Evolutionary conservation across 306 rosid genomes (phyloP).

Genomic region (Castanopsis chinensis): DNA sequence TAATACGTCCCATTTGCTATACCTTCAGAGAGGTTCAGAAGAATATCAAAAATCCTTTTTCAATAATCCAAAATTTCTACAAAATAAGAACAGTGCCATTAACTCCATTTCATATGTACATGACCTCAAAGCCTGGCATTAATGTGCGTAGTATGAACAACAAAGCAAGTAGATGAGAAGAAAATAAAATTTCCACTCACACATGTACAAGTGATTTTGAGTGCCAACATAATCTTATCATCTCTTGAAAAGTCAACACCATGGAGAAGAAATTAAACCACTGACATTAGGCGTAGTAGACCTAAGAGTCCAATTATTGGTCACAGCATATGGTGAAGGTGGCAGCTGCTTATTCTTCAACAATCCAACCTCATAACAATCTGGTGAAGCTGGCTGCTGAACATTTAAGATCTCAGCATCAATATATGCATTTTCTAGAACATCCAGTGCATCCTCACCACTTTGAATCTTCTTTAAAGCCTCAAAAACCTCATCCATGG

Average conservation of each 20-base stretch:
- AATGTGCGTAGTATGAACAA: neutral
- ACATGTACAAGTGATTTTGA: neutral
- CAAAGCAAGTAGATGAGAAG: neutral
- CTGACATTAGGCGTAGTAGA: constrained; percentile 40
- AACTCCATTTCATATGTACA: neutral
- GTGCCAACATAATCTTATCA: neutral
- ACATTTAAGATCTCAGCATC: neutral
- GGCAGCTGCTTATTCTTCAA: constrained; percentile 21
- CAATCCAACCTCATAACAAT: constrained; percentile 31
- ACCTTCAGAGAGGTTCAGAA: no score
- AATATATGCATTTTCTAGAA: constrained; percentile 9
- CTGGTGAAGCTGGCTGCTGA: constrained; percentile 37
- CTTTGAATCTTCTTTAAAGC: constrained; percentile 40
- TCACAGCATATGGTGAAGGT: constrained; percentile 41
- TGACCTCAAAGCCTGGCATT: neutral
- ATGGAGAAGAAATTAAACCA: constrained; percentile 11
- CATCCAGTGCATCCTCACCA: constrained; percentile 24
- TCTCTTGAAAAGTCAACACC: neutral
- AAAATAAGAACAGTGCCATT: neutral
- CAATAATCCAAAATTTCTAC: no score
- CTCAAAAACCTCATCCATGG: constrained; percentile 58
- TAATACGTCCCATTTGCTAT: no score
- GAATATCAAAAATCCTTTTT: no score
- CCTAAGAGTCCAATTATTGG: constrained; percentile 37
- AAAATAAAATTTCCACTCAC: neutral